Conservation (phyloP, 148 eudicot species). For the Rhododendron simsii region DNA sequence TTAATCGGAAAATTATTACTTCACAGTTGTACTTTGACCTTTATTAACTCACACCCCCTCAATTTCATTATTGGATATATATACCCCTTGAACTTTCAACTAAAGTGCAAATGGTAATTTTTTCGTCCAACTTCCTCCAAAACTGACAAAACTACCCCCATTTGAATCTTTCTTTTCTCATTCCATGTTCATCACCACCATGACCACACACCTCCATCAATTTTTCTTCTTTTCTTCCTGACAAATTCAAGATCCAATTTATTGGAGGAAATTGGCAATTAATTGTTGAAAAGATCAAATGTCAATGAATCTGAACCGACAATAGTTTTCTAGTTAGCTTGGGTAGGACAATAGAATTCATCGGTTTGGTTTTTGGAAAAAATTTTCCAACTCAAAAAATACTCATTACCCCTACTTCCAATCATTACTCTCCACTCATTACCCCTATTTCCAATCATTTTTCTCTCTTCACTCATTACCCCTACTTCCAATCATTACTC, state of each 20-base stretch:
- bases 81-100: neutral
- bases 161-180: neutral
- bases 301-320: neutral
- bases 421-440: too few relatives aligned
- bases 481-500: too few relatives aligned
- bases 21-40: neutral
- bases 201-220: neutral
- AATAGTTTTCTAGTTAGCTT: neutral
- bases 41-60: neutral
- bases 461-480: too few relatives aligned
- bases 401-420: too few relatives aligned
- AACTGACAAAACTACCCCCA: neutral
- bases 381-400: too few relatives aligned
- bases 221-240: neutral
- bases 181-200: neutral
- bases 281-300: neutral
- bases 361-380: neutral
- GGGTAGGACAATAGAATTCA: neutral
- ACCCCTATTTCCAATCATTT: too few relatives aligned
- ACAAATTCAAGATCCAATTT: neutral
- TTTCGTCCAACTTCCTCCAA: neutral
- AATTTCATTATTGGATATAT: neutral
- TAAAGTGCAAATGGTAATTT: neutral
- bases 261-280: neutral
- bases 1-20: neutral